A percentile compares a stretch with the other conserved stretches of the same genome.
Evolutionary conservation across 495 filamentous ascomycete genomes (phyloP).

Genomic region (Xylaria castorea): DNA sequence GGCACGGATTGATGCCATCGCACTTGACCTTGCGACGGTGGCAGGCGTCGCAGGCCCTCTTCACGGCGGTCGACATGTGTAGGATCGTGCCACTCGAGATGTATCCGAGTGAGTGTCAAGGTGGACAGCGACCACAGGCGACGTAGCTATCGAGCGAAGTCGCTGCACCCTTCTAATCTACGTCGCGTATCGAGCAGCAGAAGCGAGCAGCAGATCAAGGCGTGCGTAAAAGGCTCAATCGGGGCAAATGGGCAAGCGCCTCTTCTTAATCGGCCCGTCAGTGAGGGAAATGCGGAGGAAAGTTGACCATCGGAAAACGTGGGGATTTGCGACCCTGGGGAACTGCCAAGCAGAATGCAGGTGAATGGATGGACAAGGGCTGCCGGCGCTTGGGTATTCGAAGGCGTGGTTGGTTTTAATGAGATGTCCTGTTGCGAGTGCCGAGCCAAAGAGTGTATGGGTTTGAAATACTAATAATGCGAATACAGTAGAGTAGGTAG

Average conservation of each 20-base stretch:
- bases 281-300: conserved; percentile 42
- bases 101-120: conserved; percentile 12
- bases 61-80: conserved; percentile 62
- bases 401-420: neutral
- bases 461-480: neutral
- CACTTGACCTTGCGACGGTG: conserved; percentile 86
- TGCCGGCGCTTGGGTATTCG: neutral
- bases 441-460: neutral
- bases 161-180: conserved; percentile 24
- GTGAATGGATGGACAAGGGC: conserved; percentile 11
- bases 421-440: neutral
- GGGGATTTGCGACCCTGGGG: conserved; percentile 41
- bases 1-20: conserved; percentile 73
- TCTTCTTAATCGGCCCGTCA: conserved; percentile 44
- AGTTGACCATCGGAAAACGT: conserved; percentile 43
- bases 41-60: conserved; percentile 81
- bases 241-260: conserved; percentile 38
- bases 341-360: conserved; percentile 20
- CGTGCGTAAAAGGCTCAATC: conserved; percentile 29
- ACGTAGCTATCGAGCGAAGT: neutral
- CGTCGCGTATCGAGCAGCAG: conserved; percentile 29
- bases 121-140: neutral
- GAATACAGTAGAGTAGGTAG: neutral
- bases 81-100: conserved; percentile 14
- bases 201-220: conserved; percentile 26